Evolutionary conservation across 305 asterid species (phyloP).

Genomic region (Fraxinus albicans): DNA sequence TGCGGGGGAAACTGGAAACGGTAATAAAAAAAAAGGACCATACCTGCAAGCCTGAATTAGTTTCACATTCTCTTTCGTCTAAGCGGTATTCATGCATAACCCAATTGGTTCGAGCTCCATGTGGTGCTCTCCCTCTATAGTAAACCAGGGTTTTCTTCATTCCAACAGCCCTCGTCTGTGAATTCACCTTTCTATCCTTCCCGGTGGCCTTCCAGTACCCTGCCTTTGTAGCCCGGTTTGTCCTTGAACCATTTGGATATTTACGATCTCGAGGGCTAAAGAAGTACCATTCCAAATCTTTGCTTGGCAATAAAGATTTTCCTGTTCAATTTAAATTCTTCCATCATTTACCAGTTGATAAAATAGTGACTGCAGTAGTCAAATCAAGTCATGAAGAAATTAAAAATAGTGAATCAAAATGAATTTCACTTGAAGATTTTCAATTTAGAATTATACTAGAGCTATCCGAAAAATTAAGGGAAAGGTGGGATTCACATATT

Average conservation of each 20-base stretch:
- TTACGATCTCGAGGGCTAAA: conserved; percentile 92
- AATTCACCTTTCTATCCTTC: conserved; percentile 83
- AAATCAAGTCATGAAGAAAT: not conserved
- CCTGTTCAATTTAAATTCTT: conserved; percentile 37
- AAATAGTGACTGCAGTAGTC: not conserved
- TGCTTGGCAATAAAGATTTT: conserved; percentile 86
- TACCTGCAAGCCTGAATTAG: conserved; percentile 70
- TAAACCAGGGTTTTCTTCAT: conserved; percentile 98
- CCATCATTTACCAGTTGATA: not conserved
- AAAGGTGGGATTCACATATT: conserved; percentile 26
- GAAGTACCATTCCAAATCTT: conserved; percentile 95
- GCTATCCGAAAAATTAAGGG: conserved; percentile 8
- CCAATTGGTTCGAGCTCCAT: conserved; percentile 91
- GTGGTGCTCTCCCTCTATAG: conserved; percentile 95
- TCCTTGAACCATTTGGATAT: conserved; percentile 91
- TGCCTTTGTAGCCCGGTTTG: conserved; percentile 85
- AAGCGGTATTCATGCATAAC: conserved; percentile 95
- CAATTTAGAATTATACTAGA: not conserved
- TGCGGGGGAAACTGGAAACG: not conserved
- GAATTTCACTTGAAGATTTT: not conserved
- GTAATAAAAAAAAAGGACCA: not conserved
- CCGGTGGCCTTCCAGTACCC: conserved; percentile 99
- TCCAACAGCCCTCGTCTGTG: conserved; percentile 75
- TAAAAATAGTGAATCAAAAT: not conserved
- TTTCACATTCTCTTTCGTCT: conserved; percentile 84